Conservation (phyloP, 2,329 filamentous ascomycete genomes). For the Phaeosphaeriaceae sp. region DNA sequence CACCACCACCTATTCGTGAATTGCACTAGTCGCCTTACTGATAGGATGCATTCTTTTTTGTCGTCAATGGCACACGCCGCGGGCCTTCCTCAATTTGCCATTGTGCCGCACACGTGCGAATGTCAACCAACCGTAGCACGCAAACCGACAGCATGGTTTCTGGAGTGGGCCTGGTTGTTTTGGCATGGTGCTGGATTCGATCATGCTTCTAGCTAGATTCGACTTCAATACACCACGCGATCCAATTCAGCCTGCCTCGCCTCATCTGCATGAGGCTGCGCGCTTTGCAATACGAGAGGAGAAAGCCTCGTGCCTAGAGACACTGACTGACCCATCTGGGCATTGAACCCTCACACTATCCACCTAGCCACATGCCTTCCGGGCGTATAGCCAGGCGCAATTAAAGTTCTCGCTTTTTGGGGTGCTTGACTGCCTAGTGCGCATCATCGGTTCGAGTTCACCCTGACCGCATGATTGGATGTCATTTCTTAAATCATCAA, state of each 20-base stretch:
- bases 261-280: neutral
- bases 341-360: too few species aligned
- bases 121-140: slow-evolving; percentile 2
- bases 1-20: too few species aligned
- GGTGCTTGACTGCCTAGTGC: too few species aligned
- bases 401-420: too few species aligned
- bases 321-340: neutral
- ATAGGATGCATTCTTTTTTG: too few species aligned
- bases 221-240: too few species aligned
- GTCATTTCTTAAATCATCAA: neutral
- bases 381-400: too few species aligned
- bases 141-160: slow-evolving; percentile 7
- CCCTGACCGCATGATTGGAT: neutral
- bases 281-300: neutral
- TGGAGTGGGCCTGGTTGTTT: slow-evolving; percentile 3
- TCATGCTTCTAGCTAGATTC: neutral
- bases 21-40: too few species aligned
- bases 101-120: neutral
- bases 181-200: neutral
- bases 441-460: neutral
- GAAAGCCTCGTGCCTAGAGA: neutral
- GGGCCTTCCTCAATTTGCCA: neutral
- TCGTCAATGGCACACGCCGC: neutral
- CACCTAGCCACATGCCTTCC: too few species aligned
- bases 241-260: neutral